These are phyloP conservation scores for Strigomonas culicis DNA, from an alignment of 208 protist genomes.

Conservation along the genomic window DNA sequence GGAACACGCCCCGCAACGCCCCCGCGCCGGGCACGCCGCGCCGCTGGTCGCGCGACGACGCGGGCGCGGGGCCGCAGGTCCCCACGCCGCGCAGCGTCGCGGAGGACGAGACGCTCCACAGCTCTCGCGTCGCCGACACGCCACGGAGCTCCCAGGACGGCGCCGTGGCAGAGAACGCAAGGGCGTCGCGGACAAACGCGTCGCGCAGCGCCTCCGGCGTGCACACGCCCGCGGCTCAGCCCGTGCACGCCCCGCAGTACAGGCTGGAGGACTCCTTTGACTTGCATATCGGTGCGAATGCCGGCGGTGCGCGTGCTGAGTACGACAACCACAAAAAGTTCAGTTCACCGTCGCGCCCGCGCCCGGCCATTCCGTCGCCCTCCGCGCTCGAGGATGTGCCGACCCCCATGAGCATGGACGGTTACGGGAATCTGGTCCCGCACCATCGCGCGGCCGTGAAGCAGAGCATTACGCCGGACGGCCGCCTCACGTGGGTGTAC, in stretches of 20 bases:
- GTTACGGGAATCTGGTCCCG: slow-evolving; percentile 30
- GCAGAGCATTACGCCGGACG: slow-evolving; percentile 39
- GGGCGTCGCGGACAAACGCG: too few species aligned
- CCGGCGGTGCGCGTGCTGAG: background rate
- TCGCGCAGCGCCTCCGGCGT: too few species aligned
- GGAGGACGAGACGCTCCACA: background rate
- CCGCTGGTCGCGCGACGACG: background rate
- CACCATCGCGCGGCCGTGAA: slow-evolving; percentile 33
- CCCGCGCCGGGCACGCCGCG: background rate
- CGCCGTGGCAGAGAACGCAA: too few species aligned
- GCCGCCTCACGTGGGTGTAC: slow-evolving; percentile 53
- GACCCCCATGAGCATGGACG: slow-evolving; percentile 32
- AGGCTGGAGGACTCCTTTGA: background rate
- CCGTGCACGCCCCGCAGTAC: too few species aligned
- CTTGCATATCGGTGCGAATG: background rate
- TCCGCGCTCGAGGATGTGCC: slow-evolving; percentile 34
- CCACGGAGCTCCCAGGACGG: background rate
- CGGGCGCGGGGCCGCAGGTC: background rate
- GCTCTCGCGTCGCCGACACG: background rate
- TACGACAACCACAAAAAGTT: slow-evolving; percentile 1
- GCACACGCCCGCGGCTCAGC: too few species aligned
- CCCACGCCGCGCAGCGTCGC: background rate
- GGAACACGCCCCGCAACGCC: background rate
- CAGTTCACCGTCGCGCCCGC: slow-evolving; percentile 14
- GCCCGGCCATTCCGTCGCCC: slow-evolving; percentile 41